A percentile compares a stretch with the other conserved stretches of the same genome.
These are phyloP conservation scores for Arxiozyma slooffiae DNA, from an alignment of 1,139 yeast genomes.

Conservation along the genomic window DNA sequence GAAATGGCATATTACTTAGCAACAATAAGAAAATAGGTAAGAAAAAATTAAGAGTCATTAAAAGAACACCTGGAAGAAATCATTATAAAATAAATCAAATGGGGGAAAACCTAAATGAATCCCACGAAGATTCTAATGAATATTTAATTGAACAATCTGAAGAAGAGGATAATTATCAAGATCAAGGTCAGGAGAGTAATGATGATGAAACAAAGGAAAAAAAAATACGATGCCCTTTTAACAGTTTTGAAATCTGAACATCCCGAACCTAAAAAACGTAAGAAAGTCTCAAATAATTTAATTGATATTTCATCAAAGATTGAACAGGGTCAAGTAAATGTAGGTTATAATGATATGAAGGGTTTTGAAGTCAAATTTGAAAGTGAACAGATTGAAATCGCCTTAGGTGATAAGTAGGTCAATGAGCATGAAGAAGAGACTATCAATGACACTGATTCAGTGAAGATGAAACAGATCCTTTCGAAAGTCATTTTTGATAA, in stretches of 20 bases:
- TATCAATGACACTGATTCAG: slow-evolving; percentile 32
- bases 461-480: slow-evolving; percentile 47
- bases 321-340: slow-evolving; percentile 24
- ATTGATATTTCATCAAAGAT: slow-evolving; percentile 13
- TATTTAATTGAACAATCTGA: too few relatives aligned
- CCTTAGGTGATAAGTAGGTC: slow-evolving; percentile 25
- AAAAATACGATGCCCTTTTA: slow-evolving; percentile 68
- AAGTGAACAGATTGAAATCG: slow-evolving; percentile 30
- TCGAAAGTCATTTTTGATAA: slow-evolving; percentile 66
- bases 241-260: slow-evolving; percentile 55
- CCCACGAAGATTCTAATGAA: slow-evolving; percentile 5
- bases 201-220: slow-evolving; percentile 29
- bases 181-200: slow-evolving; percentile 6
- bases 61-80: slow-evolving; percentile 39
- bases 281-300: slow-evolving; percentile 5
- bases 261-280: slow-evolving; percentile 21
- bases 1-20: background rate
- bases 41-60: slow-evolving; percentile 46
- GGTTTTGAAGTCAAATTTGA: too few relatives aligned
- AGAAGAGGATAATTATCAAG: slow-evolving; percentile 6
- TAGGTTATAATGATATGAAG: slow-evolving; percentile 24
- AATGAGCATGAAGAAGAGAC: slow-evolving; percentile 23
- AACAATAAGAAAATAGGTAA: slow-evolving; percentile 42
- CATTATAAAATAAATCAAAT: slow-evolving; percentile 9
- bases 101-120: slow-evolving; percentile 6